Evolutionary conservation across 768 basidiomycete genomes (phyloP).

Genomic region (Boletus eberwhitei): DNA sequence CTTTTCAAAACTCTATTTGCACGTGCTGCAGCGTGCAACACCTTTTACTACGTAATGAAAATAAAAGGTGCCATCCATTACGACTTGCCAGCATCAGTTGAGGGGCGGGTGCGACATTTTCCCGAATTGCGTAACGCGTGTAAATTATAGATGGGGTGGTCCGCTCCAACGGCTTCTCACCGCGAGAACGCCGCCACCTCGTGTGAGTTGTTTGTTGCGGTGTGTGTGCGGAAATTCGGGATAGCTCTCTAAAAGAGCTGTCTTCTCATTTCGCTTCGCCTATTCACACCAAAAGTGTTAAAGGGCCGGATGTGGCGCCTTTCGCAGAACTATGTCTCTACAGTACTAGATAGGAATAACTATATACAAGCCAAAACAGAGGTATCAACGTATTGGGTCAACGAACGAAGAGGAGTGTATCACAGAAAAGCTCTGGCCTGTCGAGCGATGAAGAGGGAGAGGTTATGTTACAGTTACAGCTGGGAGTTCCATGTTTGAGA

Average conservation of each 20-base stretch:
- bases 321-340: conserved; percentile 12
- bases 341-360: conserved; percentile 29
- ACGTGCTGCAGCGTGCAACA: background rate
- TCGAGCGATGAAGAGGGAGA: background rate
- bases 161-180: background rate
- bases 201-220: background rate
- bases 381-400: conserved; percentile 7
- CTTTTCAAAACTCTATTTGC: conserved; percentile 2
- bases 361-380: conserved; percentile 24
- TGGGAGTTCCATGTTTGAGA: conserved; percentile 13
- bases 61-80: background rate
- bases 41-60: background rate
- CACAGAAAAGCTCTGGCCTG: conserved; percentile 4
- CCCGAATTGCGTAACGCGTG: background rate
- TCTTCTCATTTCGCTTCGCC: conserved; percentile 17
- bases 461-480: conserved; percentile 25
- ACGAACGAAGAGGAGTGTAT: conserved; percentile 15
- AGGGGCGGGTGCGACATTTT: conserved; percentile 4
- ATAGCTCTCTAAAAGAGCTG: conserved; percentile 1
- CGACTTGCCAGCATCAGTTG: background rate
- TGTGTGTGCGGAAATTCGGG: conserved; percentile 1
- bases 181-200: conserved; percentile 8
- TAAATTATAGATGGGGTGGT: background rate
- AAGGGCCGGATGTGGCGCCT: background rate
- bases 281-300: background rate